phyloP scores from a whole-genome alignment of 352 stramenopile species.

The Phytophthora cryptogea region DNA sequence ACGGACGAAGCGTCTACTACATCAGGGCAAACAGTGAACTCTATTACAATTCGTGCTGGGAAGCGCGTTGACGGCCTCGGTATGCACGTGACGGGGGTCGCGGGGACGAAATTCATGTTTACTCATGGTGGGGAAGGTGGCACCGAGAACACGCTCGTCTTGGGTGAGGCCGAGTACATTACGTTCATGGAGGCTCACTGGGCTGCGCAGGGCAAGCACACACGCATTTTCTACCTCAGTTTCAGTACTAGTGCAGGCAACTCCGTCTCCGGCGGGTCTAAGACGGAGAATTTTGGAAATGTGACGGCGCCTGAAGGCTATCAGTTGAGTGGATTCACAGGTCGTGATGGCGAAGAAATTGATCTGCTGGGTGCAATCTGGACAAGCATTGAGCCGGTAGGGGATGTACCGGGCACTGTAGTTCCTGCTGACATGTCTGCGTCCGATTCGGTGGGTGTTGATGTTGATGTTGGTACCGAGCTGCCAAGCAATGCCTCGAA shows the following conservation, averaged over 20 bases:
- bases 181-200: conserved; percentile 12
- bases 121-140: conserved; percentile 11
- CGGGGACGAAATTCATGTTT: not conserved
- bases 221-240: conserved; percentile 9
- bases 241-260: not conserved
- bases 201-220: conserved; percentile 1
- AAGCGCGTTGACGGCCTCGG: too few species aligned
- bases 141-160: conserved; percentile 1
- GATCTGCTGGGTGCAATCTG: conserved; percentile 16
- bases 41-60: too few species aligned
- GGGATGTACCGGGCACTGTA: not conserved
- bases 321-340: conserved; percentile 16
- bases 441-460: too few species aligned
- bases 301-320: conserved; percentile 7
- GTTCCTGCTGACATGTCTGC: too few species aligned
- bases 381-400: conserved; percentile 12
- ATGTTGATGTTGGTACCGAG: too few species aligned
- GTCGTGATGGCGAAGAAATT: conserved; percentile 12
- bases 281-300: not conserved
- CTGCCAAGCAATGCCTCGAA: too few species aligned
- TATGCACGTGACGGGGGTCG: too few species aligned
- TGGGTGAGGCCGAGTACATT: conserved; percentile 2
- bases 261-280: not conserved
- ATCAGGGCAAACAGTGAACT: too few species aligned
- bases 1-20: too few species aligned